phyloP scores from a whole-genome alignment of 2,329 filamentous ascomycete genomes.

The Graphilbum sp. region DNA sequence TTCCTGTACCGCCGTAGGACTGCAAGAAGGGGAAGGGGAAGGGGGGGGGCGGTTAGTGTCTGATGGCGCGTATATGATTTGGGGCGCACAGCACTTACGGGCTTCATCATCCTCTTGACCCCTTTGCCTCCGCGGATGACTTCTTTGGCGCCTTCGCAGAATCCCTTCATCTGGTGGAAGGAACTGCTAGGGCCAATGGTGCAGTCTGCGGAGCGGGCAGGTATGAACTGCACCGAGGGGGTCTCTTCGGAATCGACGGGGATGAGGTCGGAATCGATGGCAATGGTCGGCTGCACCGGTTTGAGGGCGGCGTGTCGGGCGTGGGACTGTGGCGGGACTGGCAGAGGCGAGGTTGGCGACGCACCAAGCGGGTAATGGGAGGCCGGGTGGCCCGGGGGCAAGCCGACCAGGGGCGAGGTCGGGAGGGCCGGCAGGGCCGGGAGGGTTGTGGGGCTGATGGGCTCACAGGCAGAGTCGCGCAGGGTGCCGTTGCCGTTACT shows the following conservation, averaged over 20 bases:
- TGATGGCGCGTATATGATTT: no score
- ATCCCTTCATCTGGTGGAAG: constrained; percentile 35
- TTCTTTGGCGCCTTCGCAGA: constrained; percentile 37
- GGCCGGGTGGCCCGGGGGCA: no score
- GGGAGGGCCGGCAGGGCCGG: background rate
- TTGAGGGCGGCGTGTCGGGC: constrained; percentile 6
- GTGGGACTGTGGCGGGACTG: background rate
- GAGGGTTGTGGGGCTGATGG: background rate
- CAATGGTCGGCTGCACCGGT: background rate
- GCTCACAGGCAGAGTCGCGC: constrained; percentile 1
- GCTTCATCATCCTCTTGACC: constrained; percentile 32
- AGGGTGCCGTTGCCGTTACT: background rate
- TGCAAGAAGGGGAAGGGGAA: no score
- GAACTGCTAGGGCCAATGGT: constrained; percentile 29
- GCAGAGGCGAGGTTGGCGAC: no score
- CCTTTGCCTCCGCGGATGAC: constrained; percentile 30
- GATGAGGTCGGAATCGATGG: constrained; percentile 9
- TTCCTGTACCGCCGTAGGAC: constrained; percentile 17
- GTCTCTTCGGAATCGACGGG: constrained; percentile 6
- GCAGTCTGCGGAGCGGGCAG: constrained; percentile 12
- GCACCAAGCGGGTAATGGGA: no score
- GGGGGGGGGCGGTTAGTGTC: no score
- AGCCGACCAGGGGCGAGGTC: no score
- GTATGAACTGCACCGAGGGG: background rate
- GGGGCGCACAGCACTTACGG: no score